These are phyloP conservation scores for Komagataella pastoris DNA, from an alignment of 805 yeast species.

Conservation along the genomic window DNA sequence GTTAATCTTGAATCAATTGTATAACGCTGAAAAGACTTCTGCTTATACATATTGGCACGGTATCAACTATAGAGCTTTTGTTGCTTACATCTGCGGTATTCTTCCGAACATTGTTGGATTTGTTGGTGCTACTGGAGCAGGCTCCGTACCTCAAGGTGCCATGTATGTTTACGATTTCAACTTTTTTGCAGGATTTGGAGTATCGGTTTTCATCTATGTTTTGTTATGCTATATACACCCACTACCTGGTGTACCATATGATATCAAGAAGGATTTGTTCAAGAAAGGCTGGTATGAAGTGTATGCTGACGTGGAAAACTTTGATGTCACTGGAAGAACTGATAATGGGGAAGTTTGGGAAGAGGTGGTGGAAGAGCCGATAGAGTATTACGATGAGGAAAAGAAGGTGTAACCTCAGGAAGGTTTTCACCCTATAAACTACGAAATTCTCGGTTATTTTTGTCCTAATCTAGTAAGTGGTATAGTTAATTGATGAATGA, in stretches of 20 bases:
- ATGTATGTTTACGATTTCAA: conserved; percentile 57
- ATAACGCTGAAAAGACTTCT: conserved; percentile 27
- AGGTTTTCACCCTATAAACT: too few species aligned
- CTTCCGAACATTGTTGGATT: conserved; percentile 80
- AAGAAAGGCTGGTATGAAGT: conserved; percentile 52
- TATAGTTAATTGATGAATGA: too few species aligned
- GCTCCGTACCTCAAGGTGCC: conserved; percentile 65
- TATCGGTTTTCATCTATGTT: conserved; percentile 43
- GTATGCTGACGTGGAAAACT: conserved; percentile 51
- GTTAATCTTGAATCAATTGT: conserved; percentile 51
- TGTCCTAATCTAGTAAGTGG: too few species aligned
- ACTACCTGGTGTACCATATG: conserved; percentile 24
- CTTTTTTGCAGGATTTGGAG: conserved; percentile 64
- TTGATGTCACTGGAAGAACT: conserved; percentile 18
- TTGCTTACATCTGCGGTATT: conserved; percentile 70
- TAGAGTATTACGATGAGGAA: not conserved
- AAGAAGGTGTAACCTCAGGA: not conserved
- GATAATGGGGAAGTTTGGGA: not conserved
- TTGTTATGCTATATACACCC: conserved; percentile 41
- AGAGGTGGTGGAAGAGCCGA: not conserved
- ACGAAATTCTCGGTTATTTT: too few species aligned
- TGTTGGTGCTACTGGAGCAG: conserved; percentile 69
- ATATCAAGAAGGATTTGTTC: conserved; percentile 16
- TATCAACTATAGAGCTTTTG: conserved; percentile 72
- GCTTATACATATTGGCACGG: conserved; percentile 57